phyloP scores from a whole-genome alignment of 1,139 yeast species.

The Saccharomyces hybrid region DNA sequence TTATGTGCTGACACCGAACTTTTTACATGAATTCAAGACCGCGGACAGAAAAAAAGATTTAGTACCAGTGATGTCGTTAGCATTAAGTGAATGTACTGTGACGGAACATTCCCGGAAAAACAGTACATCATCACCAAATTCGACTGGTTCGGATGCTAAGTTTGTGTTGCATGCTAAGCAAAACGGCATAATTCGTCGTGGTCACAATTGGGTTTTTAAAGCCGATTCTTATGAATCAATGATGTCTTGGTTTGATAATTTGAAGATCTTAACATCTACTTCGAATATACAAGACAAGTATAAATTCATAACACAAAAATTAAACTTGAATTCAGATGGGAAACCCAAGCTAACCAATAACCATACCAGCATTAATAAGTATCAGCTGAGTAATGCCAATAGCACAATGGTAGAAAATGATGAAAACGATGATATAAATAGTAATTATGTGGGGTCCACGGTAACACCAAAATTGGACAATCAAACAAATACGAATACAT shows the following conservation, averaged over 20 bases:
- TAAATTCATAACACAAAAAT: conserved; percentile 18
- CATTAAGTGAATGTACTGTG: conserved; percentile 72
- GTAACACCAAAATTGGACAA: conserved; percentile 13
- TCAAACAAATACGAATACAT: conserved; percentile 16
- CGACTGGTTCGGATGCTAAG: conserved; percentile 56
- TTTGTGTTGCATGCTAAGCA: conserved; percentile 74
- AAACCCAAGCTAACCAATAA: conserved; percentile 5
- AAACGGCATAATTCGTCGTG: conserved; percentile 57
- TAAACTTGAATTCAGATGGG: conserved; percentile 15
- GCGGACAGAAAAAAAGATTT: conserved; percentile 75
- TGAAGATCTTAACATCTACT: conserved; percentile 46
- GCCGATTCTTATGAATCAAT: conserved; percentile 69
- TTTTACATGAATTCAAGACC: conserved; percentile 82
- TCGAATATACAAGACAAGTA: conserved; percentile 21
- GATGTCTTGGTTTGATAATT: conserved; percentile 78
- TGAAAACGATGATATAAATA: conserved; percentile 7
- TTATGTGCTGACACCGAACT: conserved; percentile 84
- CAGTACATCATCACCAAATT: neutral
- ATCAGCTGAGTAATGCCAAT: conserved; percentile 1
- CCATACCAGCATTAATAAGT: conserved; percentile 3
- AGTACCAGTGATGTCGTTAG: conserved; percentile 75
- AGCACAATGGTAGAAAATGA: neutral
- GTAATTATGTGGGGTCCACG: conserved; percentile 8
- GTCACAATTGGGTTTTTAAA: conserved; percentile 89
- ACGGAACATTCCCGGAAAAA: conserved; percentile 67